phyloP scores from a whole-genome alignment of 1,284 basidiomycete species.

The Moesziomyces globuligerus region DNA sequence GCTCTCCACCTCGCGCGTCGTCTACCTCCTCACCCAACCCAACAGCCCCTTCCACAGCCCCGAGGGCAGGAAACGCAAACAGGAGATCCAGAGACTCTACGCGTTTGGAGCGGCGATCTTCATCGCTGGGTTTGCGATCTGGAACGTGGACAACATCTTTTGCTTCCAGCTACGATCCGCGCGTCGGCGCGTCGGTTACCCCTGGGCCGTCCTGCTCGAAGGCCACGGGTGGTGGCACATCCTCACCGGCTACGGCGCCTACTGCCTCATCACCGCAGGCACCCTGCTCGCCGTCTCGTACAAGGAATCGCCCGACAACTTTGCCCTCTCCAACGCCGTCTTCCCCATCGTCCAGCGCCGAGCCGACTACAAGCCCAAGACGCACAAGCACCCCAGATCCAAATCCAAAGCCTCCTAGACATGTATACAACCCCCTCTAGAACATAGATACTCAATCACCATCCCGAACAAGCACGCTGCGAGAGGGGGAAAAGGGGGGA shows the following conservation, averaged over 20 bases:
- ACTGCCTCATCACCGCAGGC: constrained; percentile 67
- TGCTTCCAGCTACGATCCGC: constrained; percentile 63
- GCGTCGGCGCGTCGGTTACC: constrained; percentile 53
- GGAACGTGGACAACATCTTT: constrained; percentile 72
- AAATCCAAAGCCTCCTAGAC: too few species aligned
- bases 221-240: constrained; percentile 71
- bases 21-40: constrained; percentile 56
- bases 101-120: constrained; percentile 60
- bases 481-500: too few species aligned
- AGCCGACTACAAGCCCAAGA: background rate
- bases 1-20: constrained; percentile 54
- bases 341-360: constrained; percentile 45
- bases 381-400: background rate
- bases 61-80: constrained; percentile 13
- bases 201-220: constrained; percentile 51
- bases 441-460: too few species aligned
- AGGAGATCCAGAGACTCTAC: constrained; percentile 21
- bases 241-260: constrained; percentile 70
- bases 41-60: constrained; percentile 50
- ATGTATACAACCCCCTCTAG: too few species aligned
- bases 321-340: constrained; percentile 9
- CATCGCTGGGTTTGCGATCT: constrained; percentile 69
- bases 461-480: too few species aligned
- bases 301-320: constrained; percentile 52
- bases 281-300: constrained; percentile 42